These are phyloP conservation scores for Arbutus unedo DNA, from an alignment of 148 eudicot species.

Conservation along the genomic window DNA sequence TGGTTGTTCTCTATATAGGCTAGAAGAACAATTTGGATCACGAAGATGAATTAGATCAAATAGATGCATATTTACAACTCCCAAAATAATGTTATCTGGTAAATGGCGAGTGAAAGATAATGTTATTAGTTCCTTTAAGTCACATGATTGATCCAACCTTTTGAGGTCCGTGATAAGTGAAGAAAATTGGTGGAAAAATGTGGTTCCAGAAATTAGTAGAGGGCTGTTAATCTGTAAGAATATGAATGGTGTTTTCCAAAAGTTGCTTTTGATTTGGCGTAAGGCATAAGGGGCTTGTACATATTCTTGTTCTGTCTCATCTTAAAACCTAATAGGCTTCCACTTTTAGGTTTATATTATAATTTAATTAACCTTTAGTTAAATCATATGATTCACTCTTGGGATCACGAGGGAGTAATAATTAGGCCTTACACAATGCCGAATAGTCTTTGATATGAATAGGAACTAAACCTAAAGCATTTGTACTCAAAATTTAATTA, in stretches of 20 bases:
- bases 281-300: not conserved
- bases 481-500: too few relatives aligned
- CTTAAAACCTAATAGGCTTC: not conserved
- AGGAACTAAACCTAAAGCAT: not conserved
- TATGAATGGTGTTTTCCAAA: not conserved
- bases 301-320: not conserved
- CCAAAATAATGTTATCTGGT: too few relatives aligned
- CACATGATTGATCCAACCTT: not conserved
- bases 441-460: not conserved
- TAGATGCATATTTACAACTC: too few relatives aligned
- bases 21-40: too few relatives aligned
- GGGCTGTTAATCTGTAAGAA: not conserved
- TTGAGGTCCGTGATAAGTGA: not conserved
- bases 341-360: not conserved
- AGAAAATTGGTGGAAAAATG: not conserved
- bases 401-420: not conserved
- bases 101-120: too few relatives aligned
- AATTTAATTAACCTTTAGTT: not conserved
- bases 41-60: too few relatives aligned
- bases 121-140: not conserved
- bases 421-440: not conserved
- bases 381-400: conserved; percentile 12
- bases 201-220: not conserved
- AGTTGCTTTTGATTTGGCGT: not conserved
- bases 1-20: too few relatives aligned